Evolutionary conservation across 2,329 filamentous ascomycete species (phyloP), one percentile per base, ranked within the genome.

Genomic region (Hypoxylon sp.): DNA sequence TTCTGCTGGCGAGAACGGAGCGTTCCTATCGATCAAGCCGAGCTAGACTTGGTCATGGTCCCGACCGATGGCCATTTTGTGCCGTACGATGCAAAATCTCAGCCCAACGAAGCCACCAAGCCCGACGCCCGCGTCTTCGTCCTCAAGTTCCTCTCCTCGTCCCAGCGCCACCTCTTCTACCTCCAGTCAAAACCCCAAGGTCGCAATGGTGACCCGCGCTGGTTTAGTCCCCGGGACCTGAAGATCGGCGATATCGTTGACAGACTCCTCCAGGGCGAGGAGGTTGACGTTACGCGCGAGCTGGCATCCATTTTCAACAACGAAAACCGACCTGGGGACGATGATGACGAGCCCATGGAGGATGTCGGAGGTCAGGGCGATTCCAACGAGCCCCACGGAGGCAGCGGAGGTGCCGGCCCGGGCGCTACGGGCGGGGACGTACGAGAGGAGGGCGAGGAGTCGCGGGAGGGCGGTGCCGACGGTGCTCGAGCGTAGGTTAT

Each of bases 401-500:
- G 84, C 64, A 88, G 87, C 67, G 92, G 92, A 59, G 93, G 93
- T 64, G 93, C 93, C 59, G 93, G 92, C 27, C 79, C 90, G 53
- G 92, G 84, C 75, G 93, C 93, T 49, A 97, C 93, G 2, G 94
- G 94, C 54, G 94, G 93, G 63, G 94, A 99, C 73, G 80, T 97
- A 67, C 86, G 93, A 76, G 88, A 96, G 75, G 95, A 98, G 76
- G 95, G 95, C 56, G 87, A 92, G 75, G 88, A 86, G 67, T 87
- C 94, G 64, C 85, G 96, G 79, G 92, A 97, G 77, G 95, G 94
- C 59, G 95, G 96, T 73, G 92, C 92, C 68, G 95, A 98, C 78
- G 95, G 96, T 72, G 96, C 91, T 79, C 88, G 95, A 97, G 95
- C 94, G 95, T 99, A 98, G 94, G 96, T 99, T 74, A 62, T 54